Evolutionary conservation across 345 rosid species (phyloP), one percentile per base, ranked within the genome.

Genomic region (Aegle marmelos): DNA sequence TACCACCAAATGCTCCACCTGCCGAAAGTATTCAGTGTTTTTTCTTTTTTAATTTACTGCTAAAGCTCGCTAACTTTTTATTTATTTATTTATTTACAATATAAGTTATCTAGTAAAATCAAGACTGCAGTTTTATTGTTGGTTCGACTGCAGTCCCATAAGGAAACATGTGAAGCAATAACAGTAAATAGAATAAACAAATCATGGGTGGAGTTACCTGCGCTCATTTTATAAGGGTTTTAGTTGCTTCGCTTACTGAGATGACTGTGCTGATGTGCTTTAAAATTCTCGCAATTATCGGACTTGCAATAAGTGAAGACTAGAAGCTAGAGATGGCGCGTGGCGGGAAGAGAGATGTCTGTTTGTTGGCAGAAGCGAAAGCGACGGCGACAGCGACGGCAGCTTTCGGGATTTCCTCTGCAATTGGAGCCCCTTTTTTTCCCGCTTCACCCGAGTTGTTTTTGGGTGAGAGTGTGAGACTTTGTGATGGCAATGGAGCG

Each of bases 1-100:
- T 91, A 81, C 99, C 97, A 74, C 99, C 99, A 83, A 92, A 94
- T 73, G 97, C 97, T 72, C 98, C 99, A 74, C 97, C 99, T 94
- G 81, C 77, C 41, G 80, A 34, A 45, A 74, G 27, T n/a, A 21
- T 50, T 67, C 21, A 36, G 7, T 16, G 3, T 28, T 9, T 70
- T 2, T 21, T 28, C 4, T 70, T 2, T 21, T 2, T 64, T 31
- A 31, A 31, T 62, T 30, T 17, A 17, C 57, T 53, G 57, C 57
- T 5, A 19, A 53, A 53, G 57, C 10, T 27, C 24, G 9, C 16
- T 21, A 39, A 39, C 0, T 2, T 7, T 9, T 34, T 24, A 21
- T 4, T 14, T 13, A 0, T 63, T 22, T 25, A 3, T 2, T 33
- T 10, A 28, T 22, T 30, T 0, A 33, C 21, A 19, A 22, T 4